Evolutionary conservation across 129 eudicot species (phyloP), one percentile per base, ranked within the genome.

Genomic region (Lonicera japonica): DNA sequence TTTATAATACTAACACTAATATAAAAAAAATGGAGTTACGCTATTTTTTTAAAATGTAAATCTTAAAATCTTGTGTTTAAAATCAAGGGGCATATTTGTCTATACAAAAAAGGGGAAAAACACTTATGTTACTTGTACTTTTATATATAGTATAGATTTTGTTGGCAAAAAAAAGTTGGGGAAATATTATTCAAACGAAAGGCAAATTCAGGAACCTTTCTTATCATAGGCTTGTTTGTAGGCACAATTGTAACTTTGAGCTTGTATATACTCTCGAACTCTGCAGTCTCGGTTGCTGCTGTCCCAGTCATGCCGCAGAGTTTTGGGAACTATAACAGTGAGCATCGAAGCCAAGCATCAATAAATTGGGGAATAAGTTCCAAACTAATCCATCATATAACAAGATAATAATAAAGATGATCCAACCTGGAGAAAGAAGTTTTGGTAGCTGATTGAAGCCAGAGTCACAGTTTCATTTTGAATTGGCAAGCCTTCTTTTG

Each of bases 301-400:
- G 99, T 94, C 36, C 99, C 99, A 58, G 99, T 94, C 99, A 94
- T 94, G 80, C 99, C 99, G 79, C 99, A 94, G 47, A 94, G 95
- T 79, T 94, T 94, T 54, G 99, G 99, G 69, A 94, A 94, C 99
- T 94, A 72, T 51, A 77, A 29, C n/a, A 19, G 12, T 23, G 60
- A 61, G 50, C 14, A 67, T 58, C 20, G 21, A 41, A 60, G 14
- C 73, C 21, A 60, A 67, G 64, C 52, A 74, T 53, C 46, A 60
- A 29, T 4, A 66, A 58, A 48, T 52, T 54, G 46, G 22, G 54
- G 50, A 68, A 55, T 18, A 65, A 56, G 34, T 66, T 47, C 38
- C 47, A 47, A 70, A n/a, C n/a, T 25, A 21, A 29, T 56, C 25
- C 20, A 15, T 23, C n/a, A 63, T 56, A 5, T 50, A 8, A 9